These are phyloP conservation scores for Fusarium tricinctum DNA, from an alignment of 2,329 filamentous ascomycete species.

Conservation along the genomic window DNA sequence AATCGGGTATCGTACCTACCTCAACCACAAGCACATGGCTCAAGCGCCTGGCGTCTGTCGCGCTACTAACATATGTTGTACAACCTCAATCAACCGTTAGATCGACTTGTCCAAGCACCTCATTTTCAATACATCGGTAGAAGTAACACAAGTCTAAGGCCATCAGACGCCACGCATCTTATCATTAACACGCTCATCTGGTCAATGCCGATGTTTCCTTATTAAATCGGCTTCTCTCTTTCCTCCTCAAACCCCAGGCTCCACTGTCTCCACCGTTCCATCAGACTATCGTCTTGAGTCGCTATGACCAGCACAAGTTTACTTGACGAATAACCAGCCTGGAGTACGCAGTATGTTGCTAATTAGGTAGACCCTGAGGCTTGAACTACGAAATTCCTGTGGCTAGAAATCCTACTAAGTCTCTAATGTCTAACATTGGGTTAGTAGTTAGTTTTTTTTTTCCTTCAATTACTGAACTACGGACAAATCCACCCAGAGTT, in stretches of 20 bases:
- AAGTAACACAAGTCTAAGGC: background rate
- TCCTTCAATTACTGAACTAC: background rate
- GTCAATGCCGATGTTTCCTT: slow-evolving; percentile 3
- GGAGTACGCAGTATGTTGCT: background rate
- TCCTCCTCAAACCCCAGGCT: slow-evolving; percentile 16
- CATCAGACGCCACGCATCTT: slow-evolving; percentile 6
- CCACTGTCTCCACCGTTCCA: slow-evolving; percentile 1
- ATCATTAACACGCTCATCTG: background rate
- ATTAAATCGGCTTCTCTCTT: slow-evolving; percentile 14
- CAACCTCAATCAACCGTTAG: slow-evolving; percentile 1
- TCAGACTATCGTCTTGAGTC: background rate
- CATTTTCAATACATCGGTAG: background rate
- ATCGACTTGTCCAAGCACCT: slow-evolving; percentile 1
- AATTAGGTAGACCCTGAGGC: background rate
- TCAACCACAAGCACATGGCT: slow-evolving; percentile 22
- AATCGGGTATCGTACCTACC: background rate
- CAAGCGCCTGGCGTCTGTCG: slow-evolving; percentile 40
- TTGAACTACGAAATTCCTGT: background rate
- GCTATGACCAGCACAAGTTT: slow-evolving; percentile 2
- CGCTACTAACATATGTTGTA: slow-evolving; percentile 23
- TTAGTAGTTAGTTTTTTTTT: background rate
- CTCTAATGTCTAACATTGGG: background rate
- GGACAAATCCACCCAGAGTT: background rate
- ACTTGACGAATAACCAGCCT: background rate
- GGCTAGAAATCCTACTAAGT: background rate